Evolutionary conservation across 148 eudicot genomes (phyloP).

Genomic region (Vaccinium macrocarpon): DNA sequence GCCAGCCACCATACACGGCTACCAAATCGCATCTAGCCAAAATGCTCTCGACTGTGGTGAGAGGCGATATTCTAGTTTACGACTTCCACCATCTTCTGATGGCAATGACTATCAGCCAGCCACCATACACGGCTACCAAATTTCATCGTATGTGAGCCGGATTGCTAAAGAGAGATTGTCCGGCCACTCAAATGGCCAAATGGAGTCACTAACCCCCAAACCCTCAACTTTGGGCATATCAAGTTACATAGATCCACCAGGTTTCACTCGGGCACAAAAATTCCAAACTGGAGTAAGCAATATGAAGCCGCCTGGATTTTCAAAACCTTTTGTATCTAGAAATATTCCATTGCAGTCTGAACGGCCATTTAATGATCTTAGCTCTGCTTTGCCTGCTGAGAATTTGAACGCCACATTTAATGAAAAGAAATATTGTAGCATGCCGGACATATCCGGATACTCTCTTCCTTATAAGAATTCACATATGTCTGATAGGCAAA

Average conservation of each 20-base stretch:
- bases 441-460: slow-evolving; percentile 80
- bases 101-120: slow-evolving; percentile 73
- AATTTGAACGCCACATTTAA: slow-evolving; percentile 24
- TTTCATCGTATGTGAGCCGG: slow-evolving; percentile 51
- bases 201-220: slow-evolving; percentile 40
- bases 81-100: slow-evolving; percentile 63
- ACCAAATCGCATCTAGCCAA: slow-evolving; percentile 45
- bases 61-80: slow-evolving; percentile 78
- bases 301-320: slow-evolving; percentile 59
- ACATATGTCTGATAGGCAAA: slow-evolving; percentile 35
- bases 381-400: slow-evolving; percentile 37
- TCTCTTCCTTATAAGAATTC: slow-evolving; percentile 45
- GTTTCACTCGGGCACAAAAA: slow-evolving; percentile 41
- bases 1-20: slow-evolving; percentile 87
- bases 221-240: slow-evolving; percentile 49
- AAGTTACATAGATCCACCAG: slow-evolving; percentile 48
- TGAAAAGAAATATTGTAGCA: slow-evolving; percentile 76
- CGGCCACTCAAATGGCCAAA: slow-evolving; percentile 42
- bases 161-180: slow-evolving; percentile 46
- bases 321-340: slow-evolving; percentile 56
- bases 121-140: slow-evolving; percentile 78
- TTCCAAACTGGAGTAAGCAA: slow-evolving; percentile 43
- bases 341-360: slow-evolving; percentile 56
- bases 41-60: slow-evolving; percentile 49
- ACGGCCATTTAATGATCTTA: slow-evolving; percentile 33